Conservation (phyloP, 345 rosid species). For the Hibiscus mutabilis region DNA sequence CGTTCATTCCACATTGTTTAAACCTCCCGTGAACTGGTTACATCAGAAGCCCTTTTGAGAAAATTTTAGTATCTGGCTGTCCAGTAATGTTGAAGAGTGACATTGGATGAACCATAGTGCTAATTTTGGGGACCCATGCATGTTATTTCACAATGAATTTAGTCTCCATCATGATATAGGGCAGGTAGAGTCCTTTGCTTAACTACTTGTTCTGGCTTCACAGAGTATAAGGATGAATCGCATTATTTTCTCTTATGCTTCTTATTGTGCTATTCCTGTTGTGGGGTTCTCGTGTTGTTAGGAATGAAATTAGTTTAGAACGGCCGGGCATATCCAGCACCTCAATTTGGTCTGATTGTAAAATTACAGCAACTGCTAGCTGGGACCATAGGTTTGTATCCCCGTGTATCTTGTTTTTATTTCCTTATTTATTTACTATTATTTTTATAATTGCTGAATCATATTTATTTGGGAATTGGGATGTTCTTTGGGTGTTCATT, state of each 20-base stretch:
- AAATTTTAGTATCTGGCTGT: neutral
- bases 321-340: constrained; percentile 72
- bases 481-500: neutral
- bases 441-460: neutral
- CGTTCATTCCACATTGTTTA: neutral
- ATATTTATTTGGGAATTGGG: neutral
- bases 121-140: neutral
- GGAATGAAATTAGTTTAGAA: constrained; percentile 70
- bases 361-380: constrained; percentile 87
- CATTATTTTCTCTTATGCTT: neutral
- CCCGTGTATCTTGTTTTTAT: neutral
- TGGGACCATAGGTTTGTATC: constrained; percentile 85
- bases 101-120: neutral
- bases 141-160: neutral
- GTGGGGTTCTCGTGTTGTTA: constrained; percentile 66
- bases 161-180: neutral
- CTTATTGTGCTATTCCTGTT: constrained; percentile 2
- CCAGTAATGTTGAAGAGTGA: neutral
- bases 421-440: neutral
- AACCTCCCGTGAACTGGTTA: neutral
- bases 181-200: neutral
- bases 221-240: neutral
- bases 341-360: constrained; percentile 68
- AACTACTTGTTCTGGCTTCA: neutral
- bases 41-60: neutral